Evolutionary conservation across 1,284 basidiomycete genomes (phyloP).

Genomic region (Malassezia nana): DNA sequence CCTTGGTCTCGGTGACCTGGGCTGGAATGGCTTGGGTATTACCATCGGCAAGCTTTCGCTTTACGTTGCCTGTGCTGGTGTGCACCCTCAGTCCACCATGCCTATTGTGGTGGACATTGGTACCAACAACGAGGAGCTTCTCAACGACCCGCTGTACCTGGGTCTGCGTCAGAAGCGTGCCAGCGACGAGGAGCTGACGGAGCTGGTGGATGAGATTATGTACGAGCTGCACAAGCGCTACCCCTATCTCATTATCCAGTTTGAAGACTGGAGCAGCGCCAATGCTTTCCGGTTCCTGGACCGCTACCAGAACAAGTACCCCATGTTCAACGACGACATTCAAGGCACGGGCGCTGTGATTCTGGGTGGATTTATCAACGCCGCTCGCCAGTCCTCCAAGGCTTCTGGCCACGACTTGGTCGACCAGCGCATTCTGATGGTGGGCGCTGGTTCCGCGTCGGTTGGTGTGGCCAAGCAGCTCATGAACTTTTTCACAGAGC

Average conservation of each 20-base stretch:
- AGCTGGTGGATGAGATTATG: constrained; percentile 92
- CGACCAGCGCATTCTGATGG: constrained; percentile 79
- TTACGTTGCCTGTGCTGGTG: constrained; percentile 79
- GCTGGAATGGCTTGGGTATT: constrained; percentile 65
- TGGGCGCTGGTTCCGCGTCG: constrained; percentile 76
- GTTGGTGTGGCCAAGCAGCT: constrained; percentile 56
- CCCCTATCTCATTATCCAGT: constrained; percentile 76
- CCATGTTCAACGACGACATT: constrained; percentile 67
- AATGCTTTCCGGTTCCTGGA: constrained; percentile 45
- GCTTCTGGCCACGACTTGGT: constrained; percentile 62
- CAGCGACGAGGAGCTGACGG: constrained; percentile 49
- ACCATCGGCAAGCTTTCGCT: constrained; percentile 84
- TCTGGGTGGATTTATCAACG: constrained; percentile 78
- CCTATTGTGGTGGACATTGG: constrained; percentile 65
- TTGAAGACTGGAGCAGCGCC: constrained; percentile 56
- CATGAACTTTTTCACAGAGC: constrained; percentile 40
- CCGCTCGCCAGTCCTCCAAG: constrained; percentile 65
- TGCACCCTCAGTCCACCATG: constrained; percentile 71
- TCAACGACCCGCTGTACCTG: constrained; percentile 81
- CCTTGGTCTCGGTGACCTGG: constrained; percentile 79
- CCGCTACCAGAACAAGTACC: constrained; percentile 40
- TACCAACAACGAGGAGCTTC: constrained; percentile 70
- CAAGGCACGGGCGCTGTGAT: constrained; percentile 61
- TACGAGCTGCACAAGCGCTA: constrained; percentile 53
- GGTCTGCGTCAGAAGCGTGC: constrained; percentile 55